Evolutionary conservation across 2,329 filamentous ascomycete species (phyloP), one percentile per base, ranked within the genome.

Genomic region (Pyrenophora graminea): DNA sequence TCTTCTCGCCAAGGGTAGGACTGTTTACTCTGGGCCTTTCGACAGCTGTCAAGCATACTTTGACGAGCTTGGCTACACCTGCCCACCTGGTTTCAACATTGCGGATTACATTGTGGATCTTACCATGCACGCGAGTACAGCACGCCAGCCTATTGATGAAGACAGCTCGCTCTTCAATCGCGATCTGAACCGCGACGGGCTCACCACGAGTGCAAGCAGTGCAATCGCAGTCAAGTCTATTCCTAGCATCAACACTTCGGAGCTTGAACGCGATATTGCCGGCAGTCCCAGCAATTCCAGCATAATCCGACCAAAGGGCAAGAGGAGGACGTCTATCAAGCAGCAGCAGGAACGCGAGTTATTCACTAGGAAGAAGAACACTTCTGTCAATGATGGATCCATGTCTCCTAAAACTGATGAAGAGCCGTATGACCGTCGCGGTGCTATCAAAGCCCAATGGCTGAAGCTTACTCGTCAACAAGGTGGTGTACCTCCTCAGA

Each of bases 81-180:
- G 95, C 68, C 94, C 94, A 9, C 88, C 92, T 19, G 95, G 95
- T 2, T 99, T 97, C 82, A 99, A 99, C 67, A 97, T 99, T 73
- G 94, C 94, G 3, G 94, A 99, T 72, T 99, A 97, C 68, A 83
- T 99, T 4, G 92, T 99, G 25, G 94, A 99, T 71, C 81, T 99
- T 34, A 97, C 94, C 0, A 97, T 99, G 93, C 94, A 99, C 71
- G 92, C 91, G 19, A 85, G 89, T 51, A 80, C 81, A 45, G 77
- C 80, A 12, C 77, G 75, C 32, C 79, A 81, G 1, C 76, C 80
- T 9, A 74, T 79, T 2, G 80, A 85, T 25, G 83, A 85, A 41
- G 77, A 82, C 38, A 82, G 79, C 17, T 77, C 82, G 6, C 76
- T 84, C 2, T 81, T 85, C 48, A 82, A 87, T 48, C 77, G 77